Evolutionary conservation across 2,329 filamentous ascomycete genomes (phyloP).

Genomic region (Paecilomyces dactylethromorphus): DNA sequence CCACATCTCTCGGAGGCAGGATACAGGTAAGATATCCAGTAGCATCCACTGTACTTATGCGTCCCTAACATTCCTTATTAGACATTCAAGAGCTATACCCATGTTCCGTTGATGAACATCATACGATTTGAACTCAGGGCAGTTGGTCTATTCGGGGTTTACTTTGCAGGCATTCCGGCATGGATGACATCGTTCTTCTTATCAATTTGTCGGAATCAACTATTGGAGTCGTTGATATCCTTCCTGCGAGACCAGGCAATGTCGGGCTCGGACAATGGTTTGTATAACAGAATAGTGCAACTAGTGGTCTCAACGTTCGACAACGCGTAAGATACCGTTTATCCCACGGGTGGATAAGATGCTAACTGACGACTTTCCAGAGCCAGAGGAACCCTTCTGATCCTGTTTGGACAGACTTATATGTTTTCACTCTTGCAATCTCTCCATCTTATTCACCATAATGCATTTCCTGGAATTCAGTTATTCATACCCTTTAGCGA

Average conservation of each 20-base stretch:
- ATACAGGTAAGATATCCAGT: slow-evolving; percentile 26
- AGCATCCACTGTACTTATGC: slow-evolving; percentile 1
- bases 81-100: slow-evolving; percentile 33
- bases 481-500: slow-evolving; percentile 32
- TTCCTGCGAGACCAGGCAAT: slow-evolving; percentile 20
- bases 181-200: slow-evolving; percentile 31
- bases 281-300: slow-evolving; percentile 18
- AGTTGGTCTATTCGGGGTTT: slow-evolving; percentile 29
- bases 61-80: slow-evolving; percentile 9
- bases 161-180: slow-evolving; percentile 35
- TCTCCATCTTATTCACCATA: slow-evolving; percentile 31
- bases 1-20: slow-evolving; percentile 28
- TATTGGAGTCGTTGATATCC: slow-evolving; percentile 27
- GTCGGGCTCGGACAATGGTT: slow-evolving; percentile 15
- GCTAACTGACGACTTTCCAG: slow-evolving; percentile 20
- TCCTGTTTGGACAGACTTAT: slow-evolving; percentile 34
- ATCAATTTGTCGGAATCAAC: slow-evolving; percentile 31
- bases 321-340: slow-evolving; percentile 19
- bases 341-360: not conserved
- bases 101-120: slow-evolving; percentile 28
- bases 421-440: slow-evolving; percentile 38
- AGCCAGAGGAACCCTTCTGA: slow-evolving; percentile 25
- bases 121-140: slow-evolving; percentile 29
- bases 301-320: slow-evolving; percentile 20
- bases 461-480: slow-evolving; percentile 21